phyloP scores from a whole-genome alignment of 441 rosid genomes.

The Adansonia madagascariensis region DNA sequence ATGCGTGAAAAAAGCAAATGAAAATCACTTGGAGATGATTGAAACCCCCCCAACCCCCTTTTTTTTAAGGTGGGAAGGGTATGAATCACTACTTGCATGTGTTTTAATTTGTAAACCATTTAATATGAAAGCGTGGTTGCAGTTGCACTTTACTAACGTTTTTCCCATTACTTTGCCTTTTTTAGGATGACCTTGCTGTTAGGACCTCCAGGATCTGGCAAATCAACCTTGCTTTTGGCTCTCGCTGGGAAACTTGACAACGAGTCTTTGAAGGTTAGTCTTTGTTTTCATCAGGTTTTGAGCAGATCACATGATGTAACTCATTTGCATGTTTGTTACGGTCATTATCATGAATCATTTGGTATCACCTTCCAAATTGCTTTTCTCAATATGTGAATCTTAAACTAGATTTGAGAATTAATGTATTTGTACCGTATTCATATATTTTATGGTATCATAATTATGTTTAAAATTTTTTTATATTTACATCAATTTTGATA shows the following conservation, averaged over 20 bases:
- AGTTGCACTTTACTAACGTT: slow-evolving; percentile 10
- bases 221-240: slow-evolving; percentile 81
- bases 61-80: neutral
- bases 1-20: neutral
- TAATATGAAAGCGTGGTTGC: slow-evolving; percentile 19
- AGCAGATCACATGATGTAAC: neutral
- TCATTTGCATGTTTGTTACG: slow-evolving; percentile 7
- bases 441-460: too few relatives aligned
- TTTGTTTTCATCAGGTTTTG: neutral
- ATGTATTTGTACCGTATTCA: too few relatives aligned
- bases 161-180: neutral
- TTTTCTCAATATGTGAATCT: neutral
- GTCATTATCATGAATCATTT: slow-evolving; percentile 13
- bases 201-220: slow-evolving; percentile 97
- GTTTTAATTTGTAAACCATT: neutral
- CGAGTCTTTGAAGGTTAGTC: slow-evolving; percentile 55
- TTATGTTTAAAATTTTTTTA: too few relatives aligned
- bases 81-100: slow-evolving; percentile 22
- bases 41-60: neutral
- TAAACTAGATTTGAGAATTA: too few relatives aligned
- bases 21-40: slow-evolving; percentile 13
- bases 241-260: slow-evolving; percentile 79
- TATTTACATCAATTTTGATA: too few relatives aligned
- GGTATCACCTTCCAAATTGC: neutral
- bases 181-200: slow-evolving; percentile 87